Evolutionary conservation across 345 rosid genomes (phyloP), one percentile per base, ranked within the genome.

Genomic region (Iberis pinnata): DNA sequence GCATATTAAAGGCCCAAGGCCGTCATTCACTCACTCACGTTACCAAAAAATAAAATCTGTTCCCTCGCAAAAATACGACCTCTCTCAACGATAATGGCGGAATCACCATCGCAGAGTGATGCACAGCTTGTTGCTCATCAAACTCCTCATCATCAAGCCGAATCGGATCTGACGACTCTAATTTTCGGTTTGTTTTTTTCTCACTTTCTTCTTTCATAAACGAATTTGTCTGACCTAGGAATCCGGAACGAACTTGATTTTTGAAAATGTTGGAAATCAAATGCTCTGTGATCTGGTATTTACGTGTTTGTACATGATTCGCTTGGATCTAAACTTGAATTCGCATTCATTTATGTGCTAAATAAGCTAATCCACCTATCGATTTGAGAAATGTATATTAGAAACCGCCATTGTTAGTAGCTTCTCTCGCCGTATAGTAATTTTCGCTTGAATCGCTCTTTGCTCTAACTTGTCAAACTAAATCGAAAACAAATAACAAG

Each of bases 101-200:
- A 22, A 50, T 66, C 83, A 57, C 68, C 76, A 10, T 56, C 77
- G 36, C 73, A 56, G 37, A 13, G 54, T 33, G 75, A 60, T 26
- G 63, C 63, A 13, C 76, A 72, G 60, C 64, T 49, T 12, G 56
- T 46, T 10, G 27, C 64, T 45, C 69, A 52, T 56, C 36, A 70
- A 40, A 27, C 56, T 37, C 61, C 60, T 52, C 38, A 54, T 12
- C 59, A 61, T 25, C 76, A 78, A 57, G 59, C 78, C 20, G 97
- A 81, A 38, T 89, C 89, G 38, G 79, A 64, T 60, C 81, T 83
- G 11, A 62, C 90, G 6, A 71, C 88, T 66, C 70, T 86, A 54
- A 64, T 89, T 54, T 78, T 62, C 54, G 95, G 97, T 89, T 61
- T 53, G 59, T 53, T 59, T 19, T 17, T 15, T 8, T 11, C 15